Base-by-base conservation (phyloP, 768 basidiomycete genomes). In the Boletus subparvulus region DNA sequence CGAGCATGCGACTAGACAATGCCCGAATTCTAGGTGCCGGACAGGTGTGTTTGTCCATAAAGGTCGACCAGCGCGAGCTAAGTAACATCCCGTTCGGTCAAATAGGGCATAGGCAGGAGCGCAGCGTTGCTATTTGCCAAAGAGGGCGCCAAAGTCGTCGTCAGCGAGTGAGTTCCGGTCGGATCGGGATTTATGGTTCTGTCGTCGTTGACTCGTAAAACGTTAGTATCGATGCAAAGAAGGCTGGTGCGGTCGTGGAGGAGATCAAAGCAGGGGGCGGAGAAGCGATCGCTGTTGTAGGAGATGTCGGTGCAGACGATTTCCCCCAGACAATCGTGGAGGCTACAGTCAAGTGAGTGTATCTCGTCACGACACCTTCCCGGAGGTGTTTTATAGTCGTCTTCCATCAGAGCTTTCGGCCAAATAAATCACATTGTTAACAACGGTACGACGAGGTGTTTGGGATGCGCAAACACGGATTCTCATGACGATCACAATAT, bases 351-450 rank as follows among this genome's bases (percentile, higher is more conserved):
- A 75, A 82, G 90, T 91, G 63, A 65, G 87, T 79, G 82, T 77
- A 5, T n/a, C 24, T 48, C 8, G 26, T 33, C 39, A 19, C 10
- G 19, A 14, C 4, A 16, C 14, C 2, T 33, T 14, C 26, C 4
- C 43, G 36, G 26, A 9, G 42, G 44, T 24, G 44, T 24, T 33
- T 56, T 12, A 47, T 21, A 13, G 13, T 48, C 10, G 21, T 32
- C 33, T 26, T n/a, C 16, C 16, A 40, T 32, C 65, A 91, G 87
- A 56, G 84, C 86, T 60, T 93, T 85, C 61, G 91, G 90, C 26
- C 88, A 90, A 68, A 85, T 94, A 48, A 91, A 94, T 72, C 90
- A 93, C 68, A 89, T 93, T 51, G 79, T 93, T 33, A 92, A 92
- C 74, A 93, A 93, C 60, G 86, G 84, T 80, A 30, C 48, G 76